Base-by-base conservation (phyloP, 495 filamentous ascomycete genomes). In the Lasiosphaeris hirsuta region DNA sequence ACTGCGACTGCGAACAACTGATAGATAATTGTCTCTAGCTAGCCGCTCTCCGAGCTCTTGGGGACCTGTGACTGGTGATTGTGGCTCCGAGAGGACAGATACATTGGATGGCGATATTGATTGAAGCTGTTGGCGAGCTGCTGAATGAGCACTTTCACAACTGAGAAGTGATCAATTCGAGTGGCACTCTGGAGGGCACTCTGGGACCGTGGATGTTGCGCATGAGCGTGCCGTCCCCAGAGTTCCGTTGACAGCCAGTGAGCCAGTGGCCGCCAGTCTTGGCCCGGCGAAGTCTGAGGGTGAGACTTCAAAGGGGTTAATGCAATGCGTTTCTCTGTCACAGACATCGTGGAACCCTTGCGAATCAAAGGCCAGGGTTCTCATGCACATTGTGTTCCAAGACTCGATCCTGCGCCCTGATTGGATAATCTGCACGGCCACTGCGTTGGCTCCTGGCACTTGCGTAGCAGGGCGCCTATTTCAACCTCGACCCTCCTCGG, bases 391-490 rank as follows among this genome's bases (percentile, higher is more conserved):
- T 72, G 64, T 64, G 71, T 75, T 76, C 67, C 75, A 71, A 69
- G 62, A 62, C 61, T 39, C 54, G 36, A 62, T 54, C 58, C 40
- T 41, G 52, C 41, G 49, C 51, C 30, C 59, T 76, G 65, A 77
- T 77, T 78, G 75, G 76, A 37, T 48, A 51, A 61, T 47, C 46
- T 38, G 38, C 51, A 66, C 67, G 66, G 65, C 50, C 60, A 51
- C 57, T 55, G 52, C 56, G 65, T 67, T 62, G 61, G 61, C 64
- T 54, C 63, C 63, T 70, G 62, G 66, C 64, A 72, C 65, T 51
- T 66, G 69, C 66, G 69, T 75, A 72, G 67, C 69, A 75, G 69
- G 75, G 76, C 75, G 75, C 69, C 63, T 77, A 78, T 67, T 65
- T 65, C 53, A 54, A 64, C 56, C 54, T 60, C 54, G 35, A 61